These are phyloP conservation scores for Saccharomycopsis microspora DNA, from an alignment of 805 yeast species.

Conservation along the genomic window DNA sequence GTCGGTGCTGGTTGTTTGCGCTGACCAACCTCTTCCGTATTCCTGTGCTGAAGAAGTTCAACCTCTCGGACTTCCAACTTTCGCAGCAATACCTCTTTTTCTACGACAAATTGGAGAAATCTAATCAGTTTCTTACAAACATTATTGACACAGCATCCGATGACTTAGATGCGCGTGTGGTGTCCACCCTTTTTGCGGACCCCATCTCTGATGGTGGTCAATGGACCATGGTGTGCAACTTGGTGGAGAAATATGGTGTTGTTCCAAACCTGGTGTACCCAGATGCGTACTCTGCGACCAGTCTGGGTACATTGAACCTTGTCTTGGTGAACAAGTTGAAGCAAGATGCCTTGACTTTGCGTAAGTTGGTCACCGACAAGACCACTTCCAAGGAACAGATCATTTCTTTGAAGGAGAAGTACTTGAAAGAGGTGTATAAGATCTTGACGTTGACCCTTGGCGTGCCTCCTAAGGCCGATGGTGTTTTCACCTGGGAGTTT, in stretches of 20 bases:
- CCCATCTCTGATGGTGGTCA: slow-evolving; percentile 85
- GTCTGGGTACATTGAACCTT: slow-evolving; percentile 41
- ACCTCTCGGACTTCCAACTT: slow-evolving; percentile 57
- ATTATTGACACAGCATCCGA: slow-evolving; percentile 57
- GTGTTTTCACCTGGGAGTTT: slow-evolving; percentile 64
- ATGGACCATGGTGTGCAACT: slow-evolving; percentile 70
- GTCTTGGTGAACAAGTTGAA: slow-evolving; percentile 59
- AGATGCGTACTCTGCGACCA: slow-evolving; percentile 48
- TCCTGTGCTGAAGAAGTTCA: slow-evolving; percentile 47
- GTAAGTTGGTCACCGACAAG: slow-evolving; percentile 32
- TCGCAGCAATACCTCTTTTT: slow-evolving; percentile 75
- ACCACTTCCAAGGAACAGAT: slow-evolving; percentile 28
- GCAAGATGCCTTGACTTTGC: slow-evolving; percentile 63
- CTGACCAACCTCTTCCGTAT: slow-evolving; percentile 64
- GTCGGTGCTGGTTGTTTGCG: slow-evolving; percentile 88
- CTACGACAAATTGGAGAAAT: slow-evolving; percentile 79
- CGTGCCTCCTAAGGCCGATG: slow-evolving; percentile 64
- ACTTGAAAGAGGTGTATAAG: slow-evolving; percentile 55
- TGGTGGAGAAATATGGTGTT: slow-evolving; percentile 70
- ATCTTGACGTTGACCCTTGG: slow-evolving; percentile 62
- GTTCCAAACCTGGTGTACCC: slow-evolving; percentile 69
- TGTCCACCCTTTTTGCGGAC: slow-evolving; percentile 50
- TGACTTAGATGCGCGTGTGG: slow-evolving; percentile 57
- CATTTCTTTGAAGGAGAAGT: slow-evolving; percentile 27
- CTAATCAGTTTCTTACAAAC: slow-evolving; percentile 71